Percentiles rank a stretch among this genome's conserved stretches.
Conservation (phyloP, 768 basidiomycete species). For the Jaapia argillacea region DNA sequence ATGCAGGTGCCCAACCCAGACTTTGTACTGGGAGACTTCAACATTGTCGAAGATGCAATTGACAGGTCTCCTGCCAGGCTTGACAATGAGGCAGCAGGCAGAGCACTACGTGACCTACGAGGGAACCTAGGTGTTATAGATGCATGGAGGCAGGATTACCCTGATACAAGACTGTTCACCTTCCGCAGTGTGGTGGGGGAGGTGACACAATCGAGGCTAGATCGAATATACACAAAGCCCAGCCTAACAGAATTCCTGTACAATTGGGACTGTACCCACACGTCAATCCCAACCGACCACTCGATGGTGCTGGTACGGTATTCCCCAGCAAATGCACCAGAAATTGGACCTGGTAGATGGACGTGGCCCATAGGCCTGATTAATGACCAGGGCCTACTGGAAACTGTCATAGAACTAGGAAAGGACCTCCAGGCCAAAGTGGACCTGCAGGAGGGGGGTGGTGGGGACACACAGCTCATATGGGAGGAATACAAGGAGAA, state of each 20-base stretch:
- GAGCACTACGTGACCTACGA: neutral
- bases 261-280: neutral
- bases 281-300: conserved; percentile 4
- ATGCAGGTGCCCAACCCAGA: conserved; percentile 11
- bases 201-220: conserved; percentile 1
- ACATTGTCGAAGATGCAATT: conserved; percentile 28
- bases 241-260: neutral
- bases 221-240: conserved; percentile 1
- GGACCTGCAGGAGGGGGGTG: neutral
- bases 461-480: neutral
- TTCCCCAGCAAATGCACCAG: neutral
- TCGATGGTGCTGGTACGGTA: neutral
- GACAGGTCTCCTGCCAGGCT: conserved; percentile 21
- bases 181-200: neutral
- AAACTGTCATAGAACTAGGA: neutral
- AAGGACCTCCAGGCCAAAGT: neutral
- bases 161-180: conserved; percentile 1
- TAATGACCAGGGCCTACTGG: neutral
- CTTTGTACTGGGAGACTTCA: conserved; percentile 30
- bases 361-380: neutral
- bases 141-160: conserved; percentile 2
- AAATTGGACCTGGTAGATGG: conserved; percentile 6
- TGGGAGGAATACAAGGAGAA: neutral
- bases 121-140: neutral
- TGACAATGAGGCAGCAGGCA: conserved; percentile 8